Evolutionary conservation across 352 stramenopile genomes (phyloP).

Genomic region (Phytophthora pluvialis): DNA sequence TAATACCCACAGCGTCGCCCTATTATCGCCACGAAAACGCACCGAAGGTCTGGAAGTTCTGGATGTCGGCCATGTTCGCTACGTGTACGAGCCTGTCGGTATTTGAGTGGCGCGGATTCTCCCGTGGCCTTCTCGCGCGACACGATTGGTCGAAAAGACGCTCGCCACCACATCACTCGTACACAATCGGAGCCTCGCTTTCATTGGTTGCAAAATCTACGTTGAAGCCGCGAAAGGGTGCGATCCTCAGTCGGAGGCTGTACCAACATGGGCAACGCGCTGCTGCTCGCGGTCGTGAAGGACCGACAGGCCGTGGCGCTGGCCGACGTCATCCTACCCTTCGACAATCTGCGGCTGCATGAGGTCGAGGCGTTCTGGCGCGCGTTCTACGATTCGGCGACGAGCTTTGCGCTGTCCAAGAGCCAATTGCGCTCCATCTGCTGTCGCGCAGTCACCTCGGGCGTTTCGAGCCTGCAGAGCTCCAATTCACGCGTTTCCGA

Average conservation of each 20-base stretch:
- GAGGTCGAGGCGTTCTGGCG: slow-evolving; percentile 87
- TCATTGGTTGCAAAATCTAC: slow-evolving; percentile 35
- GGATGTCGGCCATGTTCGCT: slow-evolving; percentile 80
- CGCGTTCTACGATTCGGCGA: slow-evolving; percentile 82
- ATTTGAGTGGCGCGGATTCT: slow-evolving; percentile 48
- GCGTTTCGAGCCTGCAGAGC: slow-evolving; percentile 42
- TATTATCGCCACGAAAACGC: slow-evolving; percentile 30
- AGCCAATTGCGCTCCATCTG: slow-evolving; percentile 69
- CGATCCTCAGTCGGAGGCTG: slow-evolving; percentile 10
- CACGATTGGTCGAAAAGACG: slow-evolving; percentile 35
- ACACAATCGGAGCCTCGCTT: slow-evolving; percentile 1
- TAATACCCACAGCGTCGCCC: background rate
- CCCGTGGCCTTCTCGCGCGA: slow-evolving; percentile 6
- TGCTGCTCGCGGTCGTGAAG: slow-evolving; percentile 56
- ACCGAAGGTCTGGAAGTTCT: slow-evolving; percentile 92
- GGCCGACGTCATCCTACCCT: slow-evolving; percentile 68
- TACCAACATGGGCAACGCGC: slow-evolving; percentile 63
- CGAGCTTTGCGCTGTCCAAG: slow-evolving; percentile 71
- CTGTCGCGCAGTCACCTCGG: slow-evolving; percentile 46
- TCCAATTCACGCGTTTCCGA: slow-evolving; percentile 49
- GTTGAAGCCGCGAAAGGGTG: slow-evolving; percentile 40
- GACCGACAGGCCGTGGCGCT: slow-evolving; percentile 53
- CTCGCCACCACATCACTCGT: slow-evolving; percentile 1
- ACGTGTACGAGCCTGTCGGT: slow-evolving; percentile 22
- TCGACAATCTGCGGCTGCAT: slow-evolving; percentile 70